Evolutionary conservation across 163 green algal genomes (phyloP), one percentile per base, ranked within the genome.

Genomic region (Chloroidium sp.): DNA sequence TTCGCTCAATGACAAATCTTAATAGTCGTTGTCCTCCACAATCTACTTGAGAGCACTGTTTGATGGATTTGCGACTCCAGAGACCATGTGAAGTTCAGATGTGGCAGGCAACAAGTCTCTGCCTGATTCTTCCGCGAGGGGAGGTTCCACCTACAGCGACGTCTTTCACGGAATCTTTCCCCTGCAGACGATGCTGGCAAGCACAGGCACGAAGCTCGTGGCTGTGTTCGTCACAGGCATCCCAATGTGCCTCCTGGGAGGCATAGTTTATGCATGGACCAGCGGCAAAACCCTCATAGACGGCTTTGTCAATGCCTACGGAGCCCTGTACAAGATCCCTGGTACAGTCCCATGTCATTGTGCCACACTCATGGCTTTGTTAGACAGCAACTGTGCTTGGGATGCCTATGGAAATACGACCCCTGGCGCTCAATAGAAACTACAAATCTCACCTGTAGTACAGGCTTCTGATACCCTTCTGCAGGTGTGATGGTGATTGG

Each of bases 241-340:
- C 69, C 84, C 84, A 60, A 69, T 81, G 61, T 82, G 79, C 72
- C 1, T 83, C 0, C 1, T 85, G 6, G 84, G 84, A 4, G 84
- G 84, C 36, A 6, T 80, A 1, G 12, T 80, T 1, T 87, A 87
- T 72, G 78, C 76, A 62, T 76, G 77, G 58, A 80, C 81, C 62
- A 83, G 78, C 62, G 78, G 81, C 58, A 74, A 81, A 12, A 59
- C 74, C 8, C 14, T 87, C 1, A 61, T 82, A 59, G 78, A 79
- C 0, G 84, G 84, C 59, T 76, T 83, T 10, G 68, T 87, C 59
- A 77, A 79, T 3, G 81, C 79, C 62, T 87, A 87, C 75, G 84
- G 81, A 1, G 84, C 81, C 4, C 79, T 87, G 13, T 87, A 87
- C 72, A 85, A 87, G 58, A 82, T 87, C 67, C 84, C 83, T 76